Conservation (phyloP, 768 basidiomycete genomes). For the Leccinum barrowsii region DNA sequence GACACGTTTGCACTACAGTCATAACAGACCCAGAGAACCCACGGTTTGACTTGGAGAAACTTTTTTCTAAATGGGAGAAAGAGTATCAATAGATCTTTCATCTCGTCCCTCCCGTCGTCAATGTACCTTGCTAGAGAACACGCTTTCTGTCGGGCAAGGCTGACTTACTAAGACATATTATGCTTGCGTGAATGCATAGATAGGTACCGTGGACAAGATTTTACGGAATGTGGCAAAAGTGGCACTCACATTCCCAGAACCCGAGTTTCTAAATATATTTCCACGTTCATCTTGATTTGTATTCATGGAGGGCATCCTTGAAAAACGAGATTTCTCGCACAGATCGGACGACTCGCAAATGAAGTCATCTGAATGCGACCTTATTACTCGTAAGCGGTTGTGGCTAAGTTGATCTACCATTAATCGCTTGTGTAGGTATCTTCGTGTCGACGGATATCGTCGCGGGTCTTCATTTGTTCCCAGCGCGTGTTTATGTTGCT, state of each 20-base stretch:
- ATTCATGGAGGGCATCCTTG: background rate
- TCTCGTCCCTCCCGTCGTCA: constrained; percentile 13
- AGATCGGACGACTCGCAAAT: background rate
- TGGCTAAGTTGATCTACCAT: background rate
- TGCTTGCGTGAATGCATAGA: constrained; percentile 7
- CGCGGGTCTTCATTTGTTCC: background rate
- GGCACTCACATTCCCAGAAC: background rate
- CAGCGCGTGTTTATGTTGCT: background rate
- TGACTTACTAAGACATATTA: constrained; percentile 1
- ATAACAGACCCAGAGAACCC: constrained; percentile 94
- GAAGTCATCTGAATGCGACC: background rate
- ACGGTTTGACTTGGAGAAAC: constrained; percentile 92
- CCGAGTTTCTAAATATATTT: background rate
- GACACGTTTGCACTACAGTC: constrained; percentile 45
- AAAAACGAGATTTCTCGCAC: background rate
- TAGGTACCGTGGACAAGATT: background rate
- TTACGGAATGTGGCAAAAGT: background rate
- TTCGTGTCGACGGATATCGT: background rate
- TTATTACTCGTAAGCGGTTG: background rate
- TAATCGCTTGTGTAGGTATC: background rate
- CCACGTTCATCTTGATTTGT: background rate
- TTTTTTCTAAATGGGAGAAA: constrained; percentile 73
- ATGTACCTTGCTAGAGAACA: constrained; percentile 29
- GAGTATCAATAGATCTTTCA: constrained; percentile 49
- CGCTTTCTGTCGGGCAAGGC: constrained; percentile 11